Evolutionary conservation across 352 stramenopile genomes (phyloP), one percentile per base, ranked within the genome.

Genomic region (Phytophthora rubi): DNA sequence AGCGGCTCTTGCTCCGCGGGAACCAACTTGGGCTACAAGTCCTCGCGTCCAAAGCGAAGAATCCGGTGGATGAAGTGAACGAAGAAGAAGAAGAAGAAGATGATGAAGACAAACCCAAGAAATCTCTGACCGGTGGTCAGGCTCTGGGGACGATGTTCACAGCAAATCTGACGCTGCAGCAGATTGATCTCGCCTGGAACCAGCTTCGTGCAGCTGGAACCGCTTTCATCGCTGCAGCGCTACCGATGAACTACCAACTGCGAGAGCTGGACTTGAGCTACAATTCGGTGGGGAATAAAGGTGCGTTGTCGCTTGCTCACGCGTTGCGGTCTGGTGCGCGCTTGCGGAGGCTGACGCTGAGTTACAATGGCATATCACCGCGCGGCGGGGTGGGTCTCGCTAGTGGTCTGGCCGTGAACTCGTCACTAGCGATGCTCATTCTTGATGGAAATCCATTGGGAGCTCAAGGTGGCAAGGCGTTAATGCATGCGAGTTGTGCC

Each of bases 151-250:
- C 74, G 10, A 96, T 96, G 89, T 77, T 97, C 13, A 85, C 81
- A n/a, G 78, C 86, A 2, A 97, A 97, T 61, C 42, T 88, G 2
- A 89, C 75, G 2, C 81, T 97, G 15, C 72, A 77, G 42, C 67
- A 83, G 5, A 70, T 97, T 3, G 86, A 96, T 65, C 44, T 97
- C n/a, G 91, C 84, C 28, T 97, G 91, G 91, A 97, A 97, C 61
- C 78, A 86, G 48, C 66, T 97, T 5, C 83, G 81, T 7, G 68
- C 82, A 30, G 62, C 51, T 23, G 83, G 74, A 18, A 61, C 48
- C 5, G 47, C 65, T 2, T 80, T 80, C n/a, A 89, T 93, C 4
- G 81, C 77, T 2, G 71, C 69, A 6, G 75, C 86, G 4, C 52
- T 93, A 2, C 62, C 84, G 49, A 73, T 89, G 35, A 93, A 93